These are phyloP conservation scores for Sisymbrium altissimum DNA, from an alignment of 345 rosid genomes.

Conservation along the genomic window DNA sequence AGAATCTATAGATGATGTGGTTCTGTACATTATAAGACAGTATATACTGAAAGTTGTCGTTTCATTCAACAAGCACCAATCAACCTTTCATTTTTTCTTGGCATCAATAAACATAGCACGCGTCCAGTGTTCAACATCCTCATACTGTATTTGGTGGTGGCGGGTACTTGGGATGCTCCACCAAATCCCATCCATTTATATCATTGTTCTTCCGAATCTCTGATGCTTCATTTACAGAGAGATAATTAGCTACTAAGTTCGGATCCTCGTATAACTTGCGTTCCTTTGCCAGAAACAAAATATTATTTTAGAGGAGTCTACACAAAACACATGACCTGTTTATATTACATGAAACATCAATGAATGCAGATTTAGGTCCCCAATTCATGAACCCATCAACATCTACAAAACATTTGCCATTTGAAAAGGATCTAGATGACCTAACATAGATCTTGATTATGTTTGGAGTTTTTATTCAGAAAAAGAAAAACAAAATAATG, in stretches of 20 bases:
- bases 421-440: background rate
- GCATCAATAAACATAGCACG: slow-evolving; percentile 92
- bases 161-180: slow-evolving; percentile 82
- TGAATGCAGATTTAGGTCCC: too few relatives aligned
- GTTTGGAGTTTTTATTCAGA: too few relatives aligned
- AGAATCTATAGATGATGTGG: background rate
- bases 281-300: slow-evolving; percentile 47
- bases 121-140: slow-evolving; percentile 94
- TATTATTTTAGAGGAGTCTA: background rate
- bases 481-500: background rate
- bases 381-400: background rate
- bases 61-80: background rate
- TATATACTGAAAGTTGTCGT: slow-evolving; percentile 4
- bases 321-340: background rate
- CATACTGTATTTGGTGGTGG: slow-evolving; percentile 85
- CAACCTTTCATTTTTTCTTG: slow-evolving; percentile 47
- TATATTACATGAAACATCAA: background rate
- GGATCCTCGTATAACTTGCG: slow-evolving; percentile 44
- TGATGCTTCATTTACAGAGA: slow-evolving; percentile 50
- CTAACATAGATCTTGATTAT: background rate
- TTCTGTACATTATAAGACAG: slow-evolving; percentile 16
- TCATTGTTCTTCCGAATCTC: slow-evolving; percentile 69
- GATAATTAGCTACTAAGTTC: slow-evolving; percentile 58
- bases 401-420: background rate
- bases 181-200: slow-evolving; percentile 90